Percentiles rank a stretch among this genome's conserved stretches.
Conservation (phyloP, 345 rosid genomes). For the Streptanthus diversifolius region DNA sequence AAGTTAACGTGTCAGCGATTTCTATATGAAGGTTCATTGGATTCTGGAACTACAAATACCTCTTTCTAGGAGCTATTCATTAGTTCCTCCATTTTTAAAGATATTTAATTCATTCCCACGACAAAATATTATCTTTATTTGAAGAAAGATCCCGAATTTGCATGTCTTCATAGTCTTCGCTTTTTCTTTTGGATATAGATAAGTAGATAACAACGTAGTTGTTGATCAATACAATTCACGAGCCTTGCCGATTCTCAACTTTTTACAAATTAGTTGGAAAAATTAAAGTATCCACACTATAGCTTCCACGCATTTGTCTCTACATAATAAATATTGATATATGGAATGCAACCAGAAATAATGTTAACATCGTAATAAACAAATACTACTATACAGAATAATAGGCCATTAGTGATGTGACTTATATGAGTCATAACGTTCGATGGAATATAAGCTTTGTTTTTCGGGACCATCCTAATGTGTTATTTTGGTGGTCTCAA, state of each 20-base stretch:
- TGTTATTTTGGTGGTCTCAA: neutral
- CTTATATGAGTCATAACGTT: neutral
- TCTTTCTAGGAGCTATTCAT: neutral
- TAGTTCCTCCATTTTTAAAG: neutral
- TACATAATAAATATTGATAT: neutral
- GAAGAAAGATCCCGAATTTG: neutral
- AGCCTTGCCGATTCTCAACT: slow-evolving; percentile 17
- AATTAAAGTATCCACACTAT: slow-evolving; percentile 7
- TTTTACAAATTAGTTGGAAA: slow-evolving; percentile 22
- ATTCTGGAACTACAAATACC: slow-evolving; percentile 12
- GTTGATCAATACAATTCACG: slow-evolving; percentile 9
- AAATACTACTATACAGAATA: neutral
- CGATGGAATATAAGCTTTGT: neutral
- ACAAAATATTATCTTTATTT: neutral
- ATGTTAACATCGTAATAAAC: slow-evolving; percentile 3
- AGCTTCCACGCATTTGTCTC: slow-evolving; percentile 1
- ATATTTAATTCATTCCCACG: neutral
- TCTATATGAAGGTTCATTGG: slow-evolving; percentile 14
- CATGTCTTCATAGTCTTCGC: neutral
- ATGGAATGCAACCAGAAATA: neutral
- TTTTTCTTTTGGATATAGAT: neutral
- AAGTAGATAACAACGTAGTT: neutral
- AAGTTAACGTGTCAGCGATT: slow-evolving; percentile 18
- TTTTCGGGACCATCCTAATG: slow-evolving; percentile 9
- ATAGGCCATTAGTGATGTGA: slow-evolving; percentile 1